phyloP scores from a whole-genome alignment of 1,284 basidiomycete species.

The Ceratobasidium sp. region DNA sequence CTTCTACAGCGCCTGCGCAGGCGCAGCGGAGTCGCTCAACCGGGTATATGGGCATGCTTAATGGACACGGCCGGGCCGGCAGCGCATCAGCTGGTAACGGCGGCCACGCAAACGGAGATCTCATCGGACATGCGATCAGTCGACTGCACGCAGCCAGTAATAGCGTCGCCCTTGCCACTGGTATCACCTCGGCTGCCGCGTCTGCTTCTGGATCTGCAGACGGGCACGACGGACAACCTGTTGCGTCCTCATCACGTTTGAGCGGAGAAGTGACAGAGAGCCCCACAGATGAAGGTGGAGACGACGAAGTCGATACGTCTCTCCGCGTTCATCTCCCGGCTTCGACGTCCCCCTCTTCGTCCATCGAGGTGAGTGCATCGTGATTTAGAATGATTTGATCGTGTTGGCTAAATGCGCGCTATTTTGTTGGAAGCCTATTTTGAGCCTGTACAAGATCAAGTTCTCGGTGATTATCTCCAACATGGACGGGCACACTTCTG shows the following conservation, averaged over 20 bases:
- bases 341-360: slow-evolving; percentile 71
- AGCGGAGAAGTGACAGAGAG: slow-evolving; percentile 35
- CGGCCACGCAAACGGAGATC: slow-evolving; percentile 26
- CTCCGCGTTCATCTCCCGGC: slow-evolving; percentile 60
- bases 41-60: slow-evolving; percentile 30
- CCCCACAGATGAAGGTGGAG: slow-evolving; percentile 54
- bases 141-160: slow-evolving; percentile 38
- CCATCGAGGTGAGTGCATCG: slow-evolving; percentile 53
- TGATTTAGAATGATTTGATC: slow-evolving; percentile 4
- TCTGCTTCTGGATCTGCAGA: slow-evolving; percentile 26
- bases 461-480: slow-evolving; percentile 79
- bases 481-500: slow-evolving; percentile 89
- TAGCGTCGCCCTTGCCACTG: slow-evolving; percentile 25
- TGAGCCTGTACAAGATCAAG: slow-evolving; percentile 51
- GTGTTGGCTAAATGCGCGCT: background rate
- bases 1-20: slow-evolving; percentile 28
- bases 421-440: slow-evolving; percentile 47
- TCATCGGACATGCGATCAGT: slow-evolving; percentile 36
- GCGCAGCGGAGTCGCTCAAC: slow-evolving; percentile 6
- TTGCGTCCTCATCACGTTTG: slow-evolving; percentile 33
- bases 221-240: slow-evolving; percentile 24
- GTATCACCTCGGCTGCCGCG: slow-evolving; percentile 20
- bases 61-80: slow-evolving; percentile 4
- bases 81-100: slow-evolving; percentile 3
- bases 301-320: slow-evolving; percentile 62